phyloP scores from a whole-genome alignment of 108 stramenopile species.

The Aurantiochytrium sp. region DNA sequence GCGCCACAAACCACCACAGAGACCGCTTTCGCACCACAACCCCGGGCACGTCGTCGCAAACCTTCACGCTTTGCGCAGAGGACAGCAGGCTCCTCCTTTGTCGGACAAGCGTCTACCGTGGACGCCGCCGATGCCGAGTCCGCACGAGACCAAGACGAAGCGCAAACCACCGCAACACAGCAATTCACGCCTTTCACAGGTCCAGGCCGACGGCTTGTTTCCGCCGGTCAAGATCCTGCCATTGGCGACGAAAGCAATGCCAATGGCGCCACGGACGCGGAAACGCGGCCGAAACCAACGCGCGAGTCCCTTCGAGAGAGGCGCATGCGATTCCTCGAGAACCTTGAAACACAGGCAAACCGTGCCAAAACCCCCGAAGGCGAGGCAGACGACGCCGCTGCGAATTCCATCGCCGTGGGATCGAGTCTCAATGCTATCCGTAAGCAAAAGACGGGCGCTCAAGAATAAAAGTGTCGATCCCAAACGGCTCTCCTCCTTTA shows the following conservation, averaged over 20 bases:
- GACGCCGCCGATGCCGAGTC: neutral
- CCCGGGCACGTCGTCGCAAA: neutral
- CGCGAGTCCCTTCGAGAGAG: neutral
- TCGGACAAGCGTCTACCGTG: neutral
- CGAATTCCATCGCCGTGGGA: neutral
- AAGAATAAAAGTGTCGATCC: no score
- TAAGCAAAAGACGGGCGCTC: neutral
- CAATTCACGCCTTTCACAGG: neutral
- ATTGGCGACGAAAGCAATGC: neutral
- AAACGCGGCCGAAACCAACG: neutral
- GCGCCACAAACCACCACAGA: neutral
- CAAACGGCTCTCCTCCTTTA: no score
- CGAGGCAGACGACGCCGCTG: neutral
- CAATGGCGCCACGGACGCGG: no score
- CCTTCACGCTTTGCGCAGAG: neutral
- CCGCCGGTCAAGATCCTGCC: neutral
- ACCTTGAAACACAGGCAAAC: neutral
- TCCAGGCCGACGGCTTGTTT: neutral
- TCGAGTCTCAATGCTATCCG: neutral
- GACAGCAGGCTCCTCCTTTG: neutral
- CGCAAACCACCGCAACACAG: neutral
- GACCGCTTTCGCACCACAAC: neutral
- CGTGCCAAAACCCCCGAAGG: neutral
- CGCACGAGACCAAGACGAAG: neutral
- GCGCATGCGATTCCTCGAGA: neutral